Percentiles rank a stretch among this genome's conserved stretches.
Evolutionary conservation across 345 rosid genomes (phyloP).

Genomic region (Noccaea caerulescens): DNA sequence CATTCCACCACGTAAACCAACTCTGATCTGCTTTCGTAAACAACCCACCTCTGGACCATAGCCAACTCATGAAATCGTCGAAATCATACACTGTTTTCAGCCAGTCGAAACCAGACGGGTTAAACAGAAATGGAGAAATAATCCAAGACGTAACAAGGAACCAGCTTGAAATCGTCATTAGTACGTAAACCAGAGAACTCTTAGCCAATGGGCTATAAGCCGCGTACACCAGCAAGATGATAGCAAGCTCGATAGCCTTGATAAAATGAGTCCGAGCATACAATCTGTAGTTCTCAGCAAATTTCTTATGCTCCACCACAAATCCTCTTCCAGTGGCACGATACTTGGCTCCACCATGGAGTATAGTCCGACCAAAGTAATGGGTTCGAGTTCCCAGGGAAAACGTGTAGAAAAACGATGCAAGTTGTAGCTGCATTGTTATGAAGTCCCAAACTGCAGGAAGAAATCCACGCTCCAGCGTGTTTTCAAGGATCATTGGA

Average conservation of each 20-base stretch:
- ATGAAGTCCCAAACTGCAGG: constrained; percentile 93
- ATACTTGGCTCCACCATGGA: constrained; percentile 98
- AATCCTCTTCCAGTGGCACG: constrained; percentile 98
- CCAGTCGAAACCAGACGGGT: constrained; percentile 98
- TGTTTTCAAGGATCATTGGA: constrained; percentile 95
- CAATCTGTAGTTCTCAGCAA: constrained; percentile 84
- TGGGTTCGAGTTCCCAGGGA: constrained; percentile 98
- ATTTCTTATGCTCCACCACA: constrained; percentile 93
- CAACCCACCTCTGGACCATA: constrained; percentile 82
- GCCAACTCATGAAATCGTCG: constrained; percentile 91
- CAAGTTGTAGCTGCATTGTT: constrained; percentile 94
- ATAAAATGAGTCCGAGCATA: constrained; percentile 88
- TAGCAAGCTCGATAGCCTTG: constrained; percentile 86
- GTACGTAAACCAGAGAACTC: constrained; percentile 75
- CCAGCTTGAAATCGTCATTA: constrained; percentile 89
- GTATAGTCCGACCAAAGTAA: constrained; percentile 93
- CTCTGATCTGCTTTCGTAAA: constrained; percentile 89
- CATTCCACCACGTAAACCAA: constrained; percentile 96
- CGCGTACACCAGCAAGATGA: constrained; percentile 80
- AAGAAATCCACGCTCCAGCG: constrained; percentile 95
- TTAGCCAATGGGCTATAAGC: constrained; percentile 75
- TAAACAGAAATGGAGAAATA: constrained; percentile 82
- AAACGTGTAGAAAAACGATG: constrained; percentile 93
- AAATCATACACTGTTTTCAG: constrained; percentile 86
- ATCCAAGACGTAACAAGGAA: constrained; percentile 82